Evolutionary conservation across 2,329 filamentous ascomycete genomes (phyloP).

Genomic region (Sporothrix luriei): DNA sequence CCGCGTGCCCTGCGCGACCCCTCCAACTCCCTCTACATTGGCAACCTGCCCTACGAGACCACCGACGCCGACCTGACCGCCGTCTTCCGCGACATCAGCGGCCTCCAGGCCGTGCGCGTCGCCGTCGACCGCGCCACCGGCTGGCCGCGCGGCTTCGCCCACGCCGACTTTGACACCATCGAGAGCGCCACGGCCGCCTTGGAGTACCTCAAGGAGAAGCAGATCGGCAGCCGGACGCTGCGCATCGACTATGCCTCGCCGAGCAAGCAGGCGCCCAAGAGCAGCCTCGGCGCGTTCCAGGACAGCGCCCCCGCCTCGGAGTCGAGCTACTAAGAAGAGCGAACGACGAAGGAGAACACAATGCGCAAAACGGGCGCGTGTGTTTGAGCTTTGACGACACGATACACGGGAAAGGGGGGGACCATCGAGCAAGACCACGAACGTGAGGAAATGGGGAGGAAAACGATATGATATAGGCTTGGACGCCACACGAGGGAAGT

Average conservation of each 20-base stretch:
- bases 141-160: slow-evolving; percentile 79
- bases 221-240: slow-evolving; percentile 67
- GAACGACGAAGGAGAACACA: too few relatives aligned
- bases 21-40: slow-evolving; percentile 65
- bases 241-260: slow-evolving; percentile 59
- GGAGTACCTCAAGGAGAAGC: slow-evolving; percentile 57
- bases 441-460: not conserved
- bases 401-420: not conserved
- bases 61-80: slow-evolving; percentile 80
- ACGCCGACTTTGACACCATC: slow-evolving; percentile 74
- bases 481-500: not conserved
- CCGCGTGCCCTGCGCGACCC: slow-evolving; percentile 33
- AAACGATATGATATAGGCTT: not conserved
- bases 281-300: not conserved
- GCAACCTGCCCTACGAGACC: slow-evolving; percentile 85
- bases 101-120: slow-evolving; percentile 75
- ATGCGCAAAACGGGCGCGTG: too few relatives aligned
- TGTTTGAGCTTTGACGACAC: not conserved
- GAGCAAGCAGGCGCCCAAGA: not conserved
- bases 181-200: slow-evolving; percentile 65
- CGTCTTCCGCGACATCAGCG: slow-evolving; percentile 70
- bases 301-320: too few relatives aligned
- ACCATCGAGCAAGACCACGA: not conserved
- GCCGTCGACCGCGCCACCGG: slow-evolving; percentile 81
- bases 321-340: too few relatives aligned